phyloP scores from a whole-genome alignment of 2,329 filamentous ascomycete species.

The Xylariaceae sp. region DNA sequence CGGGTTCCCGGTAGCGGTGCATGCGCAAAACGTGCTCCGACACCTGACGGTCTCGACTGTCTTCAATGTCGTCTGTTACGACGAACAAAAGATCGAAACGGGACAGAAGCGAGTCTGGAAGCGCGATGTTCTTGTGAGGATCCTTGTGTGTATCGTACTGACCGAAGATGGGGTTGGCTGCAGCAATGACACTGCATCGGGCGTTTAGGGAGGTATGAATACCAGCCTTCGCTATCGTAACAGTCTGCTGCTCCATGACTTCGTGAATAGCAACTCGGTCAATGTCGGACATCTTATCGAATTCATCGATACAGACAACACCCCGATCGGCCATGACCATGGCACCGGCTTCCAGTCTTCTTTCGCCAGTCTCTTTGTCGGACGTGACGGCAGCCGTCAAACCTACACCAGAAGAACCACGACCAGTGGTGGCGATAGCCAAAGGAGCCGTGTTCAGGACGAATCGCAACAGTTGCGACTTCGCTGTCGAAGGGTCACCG shows the following conservation, averaged over 20 bases:
- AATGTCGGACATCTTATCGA: constrained; percentile 99
- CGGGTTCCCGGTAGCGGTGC: constrained; percentile 90
- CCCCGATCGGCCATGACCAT: constrained; percentile 98
- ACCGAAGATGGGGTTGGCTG: constrained; percentile 94
- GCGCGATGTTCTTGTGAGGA: constrained; percentile 95
- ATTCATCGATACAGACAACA: constrained; percentile 98
- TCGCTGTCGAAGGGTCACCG: constrained; percentile 94
- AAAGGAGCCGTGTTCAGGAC: constrained; percentile 95
- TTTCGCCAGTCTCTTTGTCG: constrained; percentile 95
- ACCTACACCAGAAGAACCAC: constrained; percentile 95
- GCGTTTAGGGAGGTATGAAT: constrained; percentile 98
- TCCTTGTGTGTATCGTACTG: constrained; percentile 99
- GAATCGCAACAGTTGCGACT: constrained; percentile 95
- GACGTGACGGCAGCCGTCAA: constrained; percentile 92
- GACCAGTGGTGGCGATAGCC: constrained; percentile 93
- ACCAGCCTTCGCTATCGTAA: constrained; percentile 96
- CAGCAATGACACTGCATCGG: constrained; percentile 91
- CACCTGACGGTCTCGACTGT: constrained; percentile 80
- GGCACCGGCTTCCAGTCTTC: constrained; percentile 89
- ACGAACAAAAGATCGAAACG: constrained; percentile 98
- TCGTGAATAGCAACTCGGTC: constrained; percentile 98
- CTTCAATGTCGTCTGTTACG: constrained; percentile 96
- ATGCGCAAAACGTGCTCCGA: constrained; percentile 96
- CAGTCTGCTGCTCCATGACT: constrained; percentile 99
- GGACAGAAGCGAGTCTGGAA: constrained; percentile 91